Evolutionary conservation across 108 stramenopile genomes (phyloP), one percentile per base, ranked within the genome.

Genomic region (Cylindrotheca closterium): DNA sequence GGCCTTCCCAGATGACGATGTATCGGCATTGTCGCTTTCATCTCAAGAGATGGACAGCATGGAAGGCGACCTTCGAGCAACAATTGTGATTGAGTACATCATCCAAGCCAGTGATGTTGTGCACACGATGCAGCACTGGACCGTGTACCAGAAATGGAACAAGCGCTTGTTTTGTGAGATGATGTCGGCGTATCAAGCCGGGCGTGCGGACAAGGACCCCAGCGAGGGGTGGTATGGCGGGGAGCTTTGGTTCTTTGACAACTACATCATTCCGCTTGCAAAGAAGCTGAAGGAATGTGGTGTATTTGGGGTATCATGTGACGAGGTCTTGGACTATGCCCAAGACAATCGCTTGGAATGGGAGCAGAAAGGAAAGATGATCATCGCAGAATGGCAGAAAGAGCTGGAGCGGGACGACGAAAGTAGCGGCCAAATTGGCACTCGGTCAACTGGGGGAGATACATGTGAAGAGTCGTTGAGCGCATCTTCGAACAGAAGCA

Each of bases 81-180:
- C 80, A 8, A 42, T 74, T 4, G 79, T 82, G 0, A 73, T 85
- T 22, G 84, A 85, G 17, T 74, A 79, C 30, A 73, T 85, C 37
- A 81, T 85, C 57, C 77, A 81, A 58, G 75, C 67, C 4, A 68
- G 78, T 25, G 84, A 85, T 56, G 71, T 85, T 37, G 74, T 69
- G 15, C 83, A 84, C 55, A 84, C 83, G 0, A 84, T 84, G 83
- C 83, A 84, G 47, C 71, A 78, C 47, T 84, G 80, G 60, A 54
- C 51, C 28, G 64, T 81, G 7, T 84, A 81, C 47, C 75, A 74
- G 47, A 81, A 81, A 24, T 87, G 86, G 86, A 87, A 82, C 63
- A 51, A 75, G 32, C 65, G 65, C 25, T 55, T 84, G 7, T 87
- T 74, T 56, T 65, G 71, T 54, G 86, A 87, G 58, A 58, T 80